Evolutionary conservation across 1,284 basidiomycete genomes (phyloP).

Genomic region (Pseudozyma tsukubaensis): DNA sequence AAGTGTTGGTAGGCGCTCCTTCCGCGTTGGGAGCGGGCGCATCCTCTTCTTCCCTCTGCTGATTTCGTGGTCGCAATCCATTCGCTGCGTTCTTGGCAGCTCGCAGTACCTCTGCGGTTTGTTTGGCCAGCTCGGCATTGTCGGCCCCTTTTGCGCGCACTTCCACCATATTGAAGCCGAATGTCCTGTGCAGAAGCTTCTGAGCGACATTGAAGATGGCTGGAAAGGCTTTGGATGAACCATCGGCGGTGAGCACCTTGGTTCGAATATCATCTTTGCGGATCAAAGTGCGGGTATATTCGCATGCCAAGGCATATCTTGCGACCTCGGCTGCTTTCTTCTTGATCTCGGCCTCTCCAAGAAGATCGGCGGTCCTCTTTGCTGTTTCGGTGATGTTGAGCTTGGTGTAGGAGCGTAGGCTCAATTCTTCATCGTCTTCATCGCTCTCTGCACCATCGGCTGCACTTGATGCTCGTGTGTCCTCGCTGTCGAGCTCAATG

Average conservation of each 20-base stretch:
- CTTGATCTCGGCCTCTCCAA: slow-evolving; percentile 39
- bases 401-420: not conserved
- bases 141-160: slow-evolving; percentile 53
- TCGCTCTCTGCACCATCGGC: slow-evolving; percentile 18
- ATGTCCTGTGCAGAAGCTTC: slow-evolving; percentile 46
- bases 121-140: slow-evolving; percentile 44
- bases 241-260: slow-evolving; percentile 35
- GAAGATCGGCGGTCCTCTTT: slow-evolving; percentile 24
- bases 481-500: not conserved
- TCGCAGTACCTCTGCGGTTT: slow-evolving; percentile 30
- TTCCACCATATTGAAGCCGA: slow-evolving; percentile 56
- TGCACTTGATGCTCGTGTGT: slow-evolving; percentile 14
- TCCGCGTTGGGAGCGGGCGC: slow-evolving; percentile 13
- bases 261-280: slow-evolving; percentile 45
- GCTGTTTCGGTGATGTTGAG: slow-evolving; percentile 28
- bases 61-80: slow-evolving; percentile 23
- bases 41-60: slow-evolving; percentile 3
- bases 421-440: slow-evolving; percentile 2
- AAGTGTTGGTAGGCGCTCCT: slow-evolving; percentile 24
- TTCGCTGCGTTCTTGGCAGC: slow-evolving; percentile 31
- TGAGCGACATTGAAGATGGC: slow-evolving; percentile 58
- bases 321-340: slow-evolving; percentile 54
- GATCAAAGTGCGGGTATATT: slow-evolving; percentile 41
- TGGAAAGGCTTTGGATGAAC: slow-evolving; percentile 34
- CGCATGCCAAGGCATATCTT: slow-evolving; percentile 53